phyloP scores from a whole-genome alignment of 768 basidiomycete genomes.

The Pisolithus orientalis region DNA sequence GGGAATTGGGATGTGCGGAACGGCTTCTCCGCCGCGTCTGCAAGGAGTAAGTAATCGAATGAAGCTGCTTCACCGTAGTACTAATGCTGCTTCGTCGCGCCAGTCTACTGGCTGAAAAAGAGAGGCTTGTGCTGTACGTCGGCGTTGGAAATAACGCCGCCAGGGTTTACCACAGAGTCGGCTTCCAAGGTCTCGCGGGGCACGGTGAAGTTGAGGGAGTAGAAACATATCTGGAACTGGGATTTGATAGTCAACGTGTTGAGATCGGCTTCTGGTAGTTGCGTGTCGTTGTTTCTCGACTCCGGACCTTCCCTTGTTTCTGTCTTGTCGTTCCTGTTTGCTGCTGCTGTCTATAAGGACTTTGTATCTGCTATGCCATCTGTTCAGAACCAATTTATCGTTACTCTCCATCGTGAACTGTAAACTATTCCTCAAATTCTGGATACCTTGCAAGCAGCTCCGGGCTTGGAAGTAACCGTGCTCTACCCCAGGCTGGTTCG shows the following conservation, averaged over 20 bases:
- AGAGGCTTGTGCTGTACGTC: constrained; percentile 59
- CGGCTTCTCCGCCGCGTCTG: constrained; percentile 55
- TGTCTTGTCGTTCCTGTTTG: not conserved
- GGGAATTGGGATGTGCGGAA: constrained; percentile 52
- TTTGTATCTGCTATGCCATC: no score
- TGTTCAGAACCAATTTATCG: no score
- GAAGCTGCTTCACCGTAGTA: not conserved
- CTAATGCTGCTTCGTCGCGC: constrained; percentile 5
- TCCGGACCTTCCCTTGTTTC: not conserved
- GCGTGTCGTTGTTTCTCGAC: not conserved
- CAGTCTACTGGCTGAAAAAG: constrained; percentile 34
- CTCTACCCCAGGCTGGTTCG: constrained; percentile 19
- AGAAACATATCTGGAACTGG: constrained; percentile 56
- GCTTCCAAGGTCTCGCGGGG: constrained; percentile 51
- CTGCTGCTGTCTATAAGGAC: not conserved
- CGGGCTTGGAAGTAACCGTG: constrained; percentile 35
- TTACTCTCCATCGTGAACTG: constrained; percentile 27
- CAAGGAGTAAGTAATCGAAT: constrained; percentile 36
- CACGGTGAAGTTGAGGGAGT: constrained; percentile 34
- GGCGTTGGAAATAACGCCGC: constrained; percentile 45
- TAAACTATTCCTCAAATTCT: constrained; percentile 28
- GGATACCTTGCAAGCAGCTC: constrained; percentile 40
- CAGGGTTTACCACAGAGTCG: constrained; percentile 56
- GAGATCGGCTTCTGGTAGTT: constrained; percentile 63
- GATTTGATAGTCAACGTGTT: constrained; percentile 45